Evolutionary conservation across 2,329 filamentous ascomycete genomes (phyloP), one percentile per base, ranked within the genome.

Genomic region (Fusarium nisikadoi): DNA sequence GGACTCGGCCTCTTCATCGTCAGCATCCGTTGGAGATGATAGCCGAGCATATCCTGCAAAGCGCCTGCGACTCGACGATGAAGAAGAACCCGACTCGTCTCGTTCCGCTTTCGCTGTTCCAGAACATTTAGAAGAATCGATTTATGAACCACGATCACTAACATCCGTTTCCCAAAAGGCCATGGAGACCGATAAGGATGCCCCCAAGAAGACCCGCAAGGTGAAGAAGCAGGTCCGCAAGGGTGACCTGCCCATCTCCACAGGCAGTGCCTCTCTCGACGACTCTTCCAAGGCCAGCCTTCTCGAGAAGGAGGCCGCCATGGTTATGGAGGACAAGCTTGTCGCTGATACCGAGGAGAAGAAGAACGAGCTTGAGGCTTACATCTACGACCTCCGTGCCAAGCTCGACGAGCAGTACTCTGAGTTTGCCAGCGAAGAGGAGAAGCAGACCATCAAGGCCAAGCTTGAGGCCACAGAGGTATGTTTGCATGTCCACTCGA

Each of bases 181-280:
- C 72, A 97, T 96, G 94, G 94, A 97, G 41, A 95, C 93, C 55
- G 94, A 97, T 75, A 88, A 86, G 76, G 89, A 90, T 61, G 89
- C 87, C 78, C 84, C 91, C 68, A 94, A 94, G 92, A 94, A 94
- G 92, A 97, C 91, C 59, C 92, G 95, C 81, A 98, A 98, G 87
- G 94, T 99, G 77, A 98, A 98, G 93, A 99, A 98, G 90, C 95
- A 98, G 86, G 93, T 98, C 74, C 93, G 95, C 84, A 98, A 98
- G 88, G 96, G 96, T 74, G 95, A 98, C 75, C 88, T 99, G 62
- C 94, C 95, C 70, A 92, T 99, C 75, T 91, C 93, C 65, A 89
- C 93, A 68, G 95, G 92, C 73, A 97, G 94, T 50, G 89, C 92
- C 53, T 92, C 94, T 41, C 88, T 98, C 63, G 94, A 97, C 70